Base-by-base conservation (phyloP, 768 basidiomycete genomes). In the Hericium coralloides region DNA sequence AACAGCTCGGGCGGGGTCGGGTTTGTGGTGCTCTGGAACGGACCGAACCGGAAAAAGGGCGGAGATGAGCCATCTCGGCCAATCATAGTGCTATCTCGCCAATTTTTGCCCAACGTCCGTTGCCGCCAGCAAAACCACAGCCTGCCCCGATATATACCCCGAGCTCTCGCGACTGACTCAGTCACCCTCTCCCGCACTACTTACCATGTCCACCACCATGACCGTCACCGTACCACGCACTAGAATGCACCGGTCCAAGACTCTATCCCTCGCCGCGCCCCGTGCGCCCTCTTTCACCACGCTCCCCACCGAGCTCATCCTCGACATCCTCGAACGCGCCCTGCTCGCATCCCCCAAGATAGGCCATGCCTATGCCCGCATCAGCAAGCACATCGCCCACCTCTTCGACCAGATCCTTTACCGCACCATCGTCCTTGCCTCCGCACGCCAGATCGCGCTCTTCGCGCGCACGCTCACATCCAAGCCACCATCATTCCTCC, bases 241-340 rank as follows among this genome's bases (percentile, higher is more conserved):
- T 3, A 15, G 26, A 8, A 25, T 36, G 23, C 49, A 50, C 23
- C 43, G 43, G 8, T 25, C 49, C 3, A 17, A n/a, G n/a, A n/a
- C 43, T 18, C 49, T 50, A 9, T 50, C 49, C 2, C 49, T 50
- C 20, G 26, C 49, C 20, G 49, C 49, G 20, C 26, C 49, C 23
- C 26, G 49, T 23, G 26, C 23, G 22, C 23, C 49, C 2, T 36
- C 49, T 18, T 50, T 50, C 8, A 25, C 25, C 6, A 62, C 63
- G 50, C 63, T 76, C 10, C 76, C 76, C 18, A 56, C 67, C 8
- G 76, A 77, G 62, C 65, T 77, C 41, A 60, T 70, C 14, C 60
- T 74, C 23, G 61, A 66, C 31, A 73, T 77, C 47, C 61, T 76
- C 22, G 72, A 75, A 61, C 56, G 67, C 17, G 67, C 69, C n/a